Base-by-base conservation (phyloP, 2,329 filamentous ascomycete genomes). In the Claviceps capensis region DNA sequence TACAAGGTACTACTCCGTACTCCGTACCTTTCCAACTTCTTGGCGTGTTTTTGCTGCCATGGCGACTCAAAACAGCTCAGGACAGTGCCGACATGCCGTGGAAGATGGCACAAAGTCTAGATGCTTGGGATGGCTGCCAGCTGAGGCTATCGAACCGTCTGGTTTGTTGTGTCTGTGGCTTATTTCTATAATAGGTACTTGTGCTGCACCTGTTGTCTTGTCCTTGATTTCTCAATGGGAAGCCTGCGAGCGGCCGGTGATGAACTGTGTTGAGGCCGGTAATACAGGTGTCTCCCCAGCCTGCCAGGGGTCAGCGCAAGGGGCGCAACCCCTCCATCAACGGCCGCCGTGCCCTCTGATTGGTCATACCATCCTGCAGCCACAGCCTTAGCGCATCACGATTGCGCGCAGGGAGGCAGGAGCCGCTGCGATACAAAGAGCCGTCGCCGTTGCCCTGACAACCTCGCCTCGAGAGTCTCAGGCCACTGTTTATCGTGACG, bases 1-100 rank as follows among this genome's bases (percentile, higher is more conserved):
- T 19, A 19, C 43, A 46, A n/a, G n/a, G n/a, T n/a, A n/a, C n/a
- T n/a, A n/a, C n/a, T n/a, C n/a, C n/a, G n/a, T 48, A 51, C 57
- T 53, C 56, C 53, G 53, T 23, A 19, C 19, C 19, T 19, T 19
- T 54, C 51, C 22, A 22, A 22, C 22, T 22, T 22, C 22, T 51
- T 50, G 52, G 30, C 11, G 42, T 22, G 42, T 13, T 51, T 23
- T 50, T 48, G 58, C 53, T 57, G 57, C 58, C 57, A 59, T 56
- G 57, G 57, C 55, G 57, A 58, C 57, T 58, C 54, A 43, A 13
- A 22, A 14, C 22, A 5, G 42, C 42, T 22, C 26, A 23, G 13
- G 42, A 23, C 41, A n/a, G 17, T 13, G 30, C 30, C 9, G 30
- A 9, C 26, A 30, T 30, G 9, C 9, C 9, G 30, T 34, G 30